These are phyloP conservation scores for Pichia sp. DNA, from an alignment of 1,139 yeast species.

Conservation along the genomic window DNA sequence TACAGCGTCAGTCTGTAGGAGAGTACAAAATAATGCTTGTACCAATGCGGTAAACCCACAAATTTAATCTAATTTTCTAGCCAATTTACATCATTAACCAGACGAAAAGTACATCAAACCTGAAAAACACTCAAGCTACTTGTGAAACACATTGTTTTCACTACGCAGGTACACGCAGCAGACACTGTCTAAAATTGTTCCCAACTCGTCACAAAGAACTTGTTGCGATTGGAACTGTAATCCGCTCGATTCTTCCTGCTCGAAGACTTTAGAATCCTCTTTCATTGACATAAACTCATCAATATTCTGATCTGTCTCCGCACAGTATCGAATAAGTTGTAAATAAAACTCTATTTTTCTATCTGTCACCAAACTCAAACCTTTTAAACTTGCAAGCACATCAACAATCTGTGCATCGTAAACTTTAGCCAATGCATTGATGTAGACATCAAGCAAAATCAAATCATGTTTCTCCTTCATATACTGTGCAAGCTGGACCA, in stretches of 20 bases:
- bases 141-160: neutral
- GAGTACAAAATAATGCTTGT: too few species aligned
- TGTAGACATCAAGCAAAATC: neutral
- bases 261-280: too few species aligned
- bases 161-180: neutral
- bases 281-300: too few species aligned
- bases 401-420: neutral
- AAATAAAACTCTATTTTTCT: neutral
- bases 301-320: neutral
- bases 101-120: too few species aligned
- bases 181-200: neutral
- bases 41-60: too few species aligned
- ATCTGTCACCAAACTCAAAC: neutral
- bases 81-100: too few species aligned
- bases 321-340: neutral
- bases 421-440: neutral
- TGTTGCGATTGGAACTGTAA: neutral
- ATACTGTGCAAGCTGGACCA: neutral
- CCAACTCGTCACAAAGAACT: neutral
- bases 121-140: too few species aligned
- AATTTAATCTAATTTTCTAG: too few species aligned
- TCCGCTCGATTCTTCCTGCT: neutral
- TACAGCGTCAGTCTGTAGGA: too few species aligned
- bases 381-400: neutral
- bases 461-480: neutral